These are phyloP conservation scores for Globisporangium cederbergense DNA, from an alignment of 352 stramenopile species.

Conservation along the genomic window DNA sequence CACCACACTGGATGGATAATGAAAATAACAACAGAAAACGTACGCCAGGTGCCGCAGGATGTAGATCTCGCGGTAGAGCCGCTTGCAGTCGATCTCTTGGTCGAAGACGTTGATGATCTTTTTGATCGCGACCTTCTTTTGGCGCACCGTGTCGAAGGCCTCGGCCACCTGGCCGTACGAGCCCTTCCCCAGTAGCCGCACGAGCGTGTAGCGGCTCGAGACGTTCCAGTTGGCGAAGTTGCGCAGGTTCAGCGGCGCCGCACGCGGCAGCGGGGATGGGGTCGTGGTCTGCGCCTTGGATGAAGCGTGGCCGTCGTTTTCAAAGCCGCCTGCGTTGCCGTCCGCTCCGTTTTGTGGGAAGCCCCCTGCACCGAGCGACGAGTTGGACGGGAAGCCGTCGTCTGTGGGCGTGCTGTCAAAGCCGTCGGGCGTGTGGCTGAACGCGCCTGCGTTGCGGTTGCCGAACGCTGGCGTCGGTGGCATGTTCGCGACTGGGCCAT, in stretches of 20 bases:
- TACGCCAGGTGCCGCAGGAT: constrained; percentile 81
- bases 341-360: constrained; percentile 23
- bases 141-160: constrained; percentile 69
- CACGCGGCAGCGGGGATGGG: constrained; percentile 54
- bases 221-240: constrained; percentile 87
- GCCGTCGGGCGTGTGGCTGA: constrained; percentile 56
- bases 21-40: constrained; percentile 7
- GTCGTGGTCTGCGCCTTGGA: constrained; percentile 46
- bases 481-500: constrained; percentile 73
- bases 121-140: constrained; percentile 88
- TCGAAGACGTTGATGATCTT: constrained; percentile 89
- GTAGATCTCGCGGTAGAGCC: constrained; percentile 85
- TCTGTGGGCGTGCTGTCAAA: constrained; percentile 62
- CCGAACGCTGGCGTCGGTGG: constrained; percentile 79
- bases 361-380: constrained; percentile 27
- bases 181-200: constrained; percentile 78
- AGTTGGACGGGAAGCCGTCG: constrained; percentile 36
- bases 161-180: constrained; percentile 86
- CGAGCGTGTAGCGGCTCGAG: constrained; percentile 69
- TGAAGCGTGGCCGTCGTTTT: not conserved
- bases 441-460: constrained; percentile 46
- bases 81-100: constrained; percentile 86
- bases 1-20: not conserved
- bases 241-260: constrained; percentile 70
- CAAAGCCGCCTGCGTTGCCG: constrained; percentile 25